phyloP scores from a whole-genome alignment of 139 green algal genomes.

The Chlorella sp. region DNA sequence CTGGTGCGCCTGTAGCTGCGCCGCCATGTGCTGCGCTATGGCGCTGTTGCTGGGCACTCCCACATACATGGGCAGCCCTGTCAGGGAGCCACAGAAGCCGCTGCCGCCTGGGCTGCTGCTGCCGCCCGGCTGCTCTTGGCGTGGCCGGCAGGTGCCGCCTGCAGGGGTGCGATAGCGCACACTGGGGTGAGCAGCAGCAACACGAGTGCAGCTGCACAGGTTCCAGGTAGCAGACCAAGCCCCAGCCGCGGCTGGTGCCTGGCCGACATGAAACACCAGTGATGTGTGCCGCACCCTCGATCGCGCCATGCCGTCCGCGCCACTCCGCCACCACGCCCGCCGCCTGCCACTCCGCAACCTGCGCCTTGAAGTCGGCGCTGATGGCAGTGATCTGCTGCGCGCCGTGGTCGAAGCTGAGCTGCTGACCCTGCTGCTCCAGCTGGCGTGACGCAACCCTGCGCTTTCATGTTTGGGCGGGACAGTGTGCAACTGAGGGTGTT shows the following conservation, averaged over 20 bases:
- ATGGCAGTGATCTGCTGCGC: constrained; percentile 10
- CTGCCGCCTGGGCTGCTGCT: not conserved
- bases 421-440: not conserved
- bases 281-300: not conserved
- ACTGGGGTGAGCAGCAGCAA: not conserved
- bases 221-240: not conserved
- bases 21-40: constrained; percentile 7
- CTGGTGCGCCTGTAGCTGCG: not conserved
- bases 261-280: no score
- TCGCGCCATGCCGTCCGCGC: not conserved
- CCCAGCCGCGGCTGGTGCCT: no score
- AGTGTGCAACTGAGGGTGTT: not conserved
- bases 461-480: not conserved
- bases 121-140: not conserved
- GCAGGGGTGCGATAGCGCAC: not conserved
- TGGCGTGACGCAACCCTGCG: not conserved
- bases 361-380: not conserved
- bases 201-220: no score
- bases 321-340: constrained; percentile 13
- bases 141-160: not conserved
- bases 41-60: constrained; percentile 12
- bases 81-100: constrained; percentile 6
- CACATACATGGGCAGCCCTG: constrained; percentile 1
- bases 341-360: constrained; percentile 6
- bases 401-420: constrained; percentile 10